A percentile compares a stretch with the other conserved stretches of the same genome.
Evolutionary conservation across 148 eudicot species (phyloP).

Genomic region (Diospyros lotus): DNA sequence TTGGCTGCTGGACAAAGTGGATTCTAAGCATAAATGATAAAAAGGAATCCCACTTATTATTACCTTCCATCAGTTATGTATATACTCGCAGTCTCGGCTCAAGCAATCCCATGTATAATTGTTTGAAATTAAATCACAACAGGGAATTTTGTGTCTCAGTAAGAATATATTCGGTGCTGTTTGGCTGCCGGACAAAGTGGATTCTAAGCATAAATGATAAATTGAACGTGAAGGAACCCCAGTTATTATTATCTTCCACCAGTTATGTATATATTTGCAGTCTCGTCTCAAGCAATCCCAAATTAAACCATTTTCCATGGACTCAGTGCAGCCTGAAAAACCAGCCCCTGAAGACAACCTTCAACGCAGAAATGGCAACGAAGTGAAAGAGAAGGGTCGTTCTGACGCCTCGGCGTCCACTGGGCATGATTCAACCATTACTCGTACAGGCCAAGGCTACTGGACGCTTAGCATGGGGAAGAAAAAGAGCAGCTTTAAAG

Average conservation of each 20-base stretch:
- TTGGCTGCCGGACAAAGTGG: background rate
- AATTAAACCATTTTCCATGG: slow-evolving; percentile 23
- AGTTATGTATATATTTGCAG: slow-evolving; percentile 1
- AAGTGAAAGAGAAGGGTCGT: slow-evolving; percentile 31
- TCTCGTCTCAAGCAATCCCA: background rate
- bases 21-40: no score
- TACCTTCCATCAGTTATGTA: no score
- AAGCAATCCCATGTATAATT: no score
- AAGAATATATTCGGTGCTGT: background rate
- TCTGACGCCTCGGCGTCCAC: slow-evolving; percentile 34
- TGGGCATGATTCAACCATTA: background rate
- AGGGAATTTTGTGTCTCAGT: background rate
- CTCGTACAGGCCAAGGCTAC: slow-evolving; percentile 21
- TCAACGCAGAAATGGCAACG: slow-evolving; percentile 25
- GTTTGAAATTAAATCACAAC: no score
- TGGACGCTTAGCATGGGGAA: slow-evolving; percentile 32
- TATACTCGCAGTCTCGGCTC: no score
- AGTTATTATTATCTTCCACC: background rate
- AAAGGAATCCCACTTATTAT: no score
- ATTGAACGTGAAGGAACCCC: background rate
- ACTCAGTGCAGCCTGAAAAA: slow-evolving; percentile 33
- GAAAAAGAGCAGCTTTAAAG: slow-evolving; percentile 16
- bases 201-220: slow-evolving; percentile 9
- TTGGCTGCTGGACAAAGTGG: no score
- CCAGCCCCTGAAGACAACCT: slow-evolving; percentile 16